These are phyloP conservation scores for Arthrocladium fulminans DNA, from an alignment of 2,329 filamentous ascomycete species.

Conservation along the genomic window DNA sequence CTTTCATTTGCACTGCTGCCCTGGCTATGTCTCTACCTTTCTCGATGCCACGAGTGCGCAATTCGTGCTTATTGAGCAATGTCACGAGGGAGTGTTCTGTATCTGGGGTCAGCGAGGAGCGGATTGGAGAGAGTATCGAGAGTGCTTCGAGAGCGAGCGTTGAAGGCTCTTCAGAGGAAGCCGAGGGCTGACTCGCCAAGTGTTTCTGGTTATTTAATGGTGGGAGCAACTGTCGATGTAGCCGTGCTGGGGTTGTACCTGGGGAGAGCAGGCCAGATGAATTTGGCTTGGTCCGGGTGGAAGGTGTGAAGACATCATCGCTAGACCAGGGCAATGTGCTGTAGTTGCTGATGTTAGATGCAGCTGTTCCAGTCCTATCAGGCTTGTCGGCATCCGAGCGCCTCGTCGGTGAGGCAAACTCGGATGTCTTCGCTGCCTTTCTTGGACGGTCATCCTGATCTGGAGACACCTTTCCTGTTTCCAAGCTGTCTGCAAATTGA, in stretches of 20 bases:
- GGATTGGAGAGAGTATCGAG: conserved; percentile 28
- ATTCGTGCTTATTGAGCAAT: conserved; percentile 48
- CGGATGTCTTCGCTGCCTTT: conserved; percentile 29
- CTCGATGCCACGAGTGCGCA: conserved; percentile 52
- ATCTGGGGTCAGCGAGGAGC: conserved; percentile 24
- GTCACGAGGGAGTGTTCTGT: conserved; percentile 30
- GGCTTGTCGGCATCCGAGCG: conserved; percentile 26
- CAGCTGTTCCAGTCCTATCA: conserved; percentile 8
- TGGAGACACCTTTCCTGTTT: conserved; percentile 13
- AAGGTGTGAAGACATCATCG: conserved; percentile 21
- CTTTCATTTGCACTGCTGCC: conserved; percentile 53
- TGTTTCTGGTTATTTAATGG: not conserved
- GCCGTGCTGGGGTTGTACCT: conserved; percentile 7
- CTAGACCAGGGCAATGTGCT: conserved; percentile 12
- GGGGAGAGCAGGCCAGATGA: conserved; percentile 14
- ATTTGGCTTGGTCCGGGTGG: conserved; percentile 14
- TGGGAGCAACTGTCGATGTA: conserved; percentile 3
- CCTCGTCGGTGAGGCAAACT: conserved; percentile 22
- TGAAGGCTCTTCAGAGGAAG: conserved; percentile 26
- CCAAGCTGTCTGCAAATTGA: conserved; percentile 27
- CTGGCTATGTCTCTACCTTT: conserved; percentile 59
- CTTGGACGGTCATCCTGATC: conserved; percentile 26
- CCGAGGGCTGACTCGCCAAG: not conserved
- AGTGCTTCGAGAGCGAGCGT: conserved; percentile 25
- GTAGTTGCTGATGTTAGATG: not conserved